phyloP scores from a whole-genome alignment of 2,329 filamentous ascomycete species.

The Neurospora sp. region DNA sequence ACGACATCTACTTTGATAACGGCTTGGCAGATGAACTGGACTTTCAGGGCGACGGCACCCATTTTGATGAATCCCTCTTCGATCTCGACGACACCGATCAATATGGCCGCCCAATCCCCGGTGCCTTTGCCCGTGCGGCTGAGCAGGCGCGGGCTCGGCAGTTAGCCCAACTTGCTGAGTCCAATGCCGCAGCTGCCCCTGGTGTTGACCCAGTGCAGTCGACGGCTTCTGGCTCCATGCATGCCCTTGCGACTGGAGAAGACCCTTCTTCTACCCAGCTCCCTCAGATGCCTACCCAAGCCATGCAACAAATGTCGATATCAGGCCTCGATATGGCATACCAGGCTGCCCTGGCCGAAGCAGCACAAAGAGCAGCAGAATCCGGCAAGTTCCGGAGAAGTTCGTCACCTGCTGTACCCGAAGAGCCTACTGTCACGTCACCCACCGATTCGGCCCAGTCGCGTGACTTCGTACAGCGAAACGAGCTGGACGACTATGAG shows the following conservation, averaged over 20 bases:
- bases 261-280: slow-evolving; percentile 1
- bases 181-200: background rate
- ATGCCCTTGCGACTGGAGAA: background rate
- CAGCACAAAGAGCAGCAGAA: slow-evolving; percentile 64
- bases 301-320: slow-evolving; percentile 9
- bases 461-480: slow-evolving; percentile 10
- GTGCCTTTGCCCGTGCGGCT: slow-evolving; percentile 42
- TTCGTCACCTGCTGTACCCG: slow-evolving; percentile 30
- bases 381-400: slow-evolving; percentile 65
- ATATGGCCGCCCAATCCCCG: slow-evolving; percentile 50
- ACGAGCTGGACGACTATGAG: slow-evolving; percentile 35
- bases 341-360: slow-evolving; percentile 74
- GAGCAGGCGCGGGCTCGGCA: background rate
- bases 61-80: slow-evolving; percentile 66
- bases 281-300: slow-evolving; percentile 2
- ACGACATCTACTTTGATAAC: slow-evolving; percentile 62
- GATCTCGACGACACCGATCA: slow-evolving; percentile 56
- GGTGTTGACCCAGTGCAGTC: background rate
- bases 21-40: slow-evolving; percentile 34
- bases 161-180: background rate
- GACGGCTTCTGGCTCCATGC: background rate
- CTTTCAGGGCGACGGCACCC: slow-evolving; percentile 42
- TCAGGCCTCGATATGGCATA: slow-evolving; percentile 43
- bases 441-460: slow-evolving; percentile 21
- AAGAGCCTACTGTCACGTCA: slow-evolving; percentile 26